Percentiles rank a stretch among this genome's conserved stretches.
phyloP scores from a whole-genome alignment of 768 basidiomycete species.

The Tremella fuciformis region DNA sequence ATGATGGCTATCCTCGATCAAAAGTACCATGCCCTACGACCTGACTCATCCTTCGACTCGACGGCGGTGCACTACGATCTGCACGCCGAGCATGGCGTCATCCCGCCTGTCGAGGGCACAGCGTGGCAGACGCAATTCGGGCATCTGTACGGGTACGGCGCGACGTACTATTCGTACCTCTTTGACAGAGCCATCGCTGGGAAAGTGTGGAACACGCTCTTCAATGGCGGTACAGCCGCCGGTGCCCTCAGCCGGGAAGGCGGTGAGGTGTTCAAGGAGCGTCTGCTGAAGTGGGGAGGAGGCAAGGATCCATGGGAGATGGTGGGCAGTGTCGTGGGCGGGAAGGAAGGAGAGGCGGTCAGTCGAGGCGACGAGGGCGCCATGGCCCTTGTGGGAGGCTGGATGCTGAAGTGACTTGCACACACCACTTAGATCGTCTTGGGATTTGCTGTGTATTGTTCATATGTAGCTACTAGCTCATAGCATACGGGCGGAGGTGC shows the following conservation, averaged over 20 bases:
- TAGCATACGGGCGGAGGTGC: not conserved
- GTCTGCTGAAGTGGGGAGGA: slow-evolving; percentile 77
- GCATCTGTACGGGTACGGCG: slow-evolving; percentile 92
- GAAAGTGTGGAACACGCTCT: slow-evolving; percentile 78
- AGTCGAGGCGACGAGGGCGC: slow-evolving; percentile 70
- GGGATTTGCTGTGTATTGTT: too few species aligned
- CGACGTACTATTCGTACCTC: slow-evolving; percentile 95
- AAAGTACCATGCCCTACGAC: slow-evolving; percentile 70
- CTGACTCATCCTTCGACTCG: slow-evolving; percentile 66
- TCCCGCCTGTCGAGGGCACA: slow-evolving; percentile 78
- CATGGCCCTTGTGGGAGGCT: slow-evolving; percentile 85
- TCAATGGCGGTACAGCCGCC: slow-evolving; percentile 52
- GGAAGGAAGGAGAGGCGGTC: slow-evolving; percentile 57
- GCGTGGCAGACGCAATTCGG: slow-evolving; percentile 95
- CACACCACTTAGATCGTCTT: too few species aligned
- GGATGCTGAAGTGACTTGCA: slow-evolving; percentile 54
- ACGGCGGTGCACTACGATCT: slow-evolving; percentile 65
- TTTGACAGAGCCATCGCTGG: slow-evolving; percentile 95
- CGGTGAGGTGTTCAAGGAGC: slow-evolving; percentile 76
- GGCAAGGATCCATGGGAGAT: slow-evolving; percentile 92
- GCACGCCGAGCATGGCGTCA: slow-evolving; percentile 61
- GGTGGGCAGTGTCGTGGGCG: slow-evolving; percentile 68
- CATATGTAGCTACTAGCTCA: not conserved
- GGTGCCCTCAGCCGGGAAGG: slow-evolving; percentile 68
- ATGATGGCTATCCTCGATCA: slow-evolving; percentile 86